Conservation (phyloP, 768 basidiomycete species). For the Amanita jacksonii region DNA sequence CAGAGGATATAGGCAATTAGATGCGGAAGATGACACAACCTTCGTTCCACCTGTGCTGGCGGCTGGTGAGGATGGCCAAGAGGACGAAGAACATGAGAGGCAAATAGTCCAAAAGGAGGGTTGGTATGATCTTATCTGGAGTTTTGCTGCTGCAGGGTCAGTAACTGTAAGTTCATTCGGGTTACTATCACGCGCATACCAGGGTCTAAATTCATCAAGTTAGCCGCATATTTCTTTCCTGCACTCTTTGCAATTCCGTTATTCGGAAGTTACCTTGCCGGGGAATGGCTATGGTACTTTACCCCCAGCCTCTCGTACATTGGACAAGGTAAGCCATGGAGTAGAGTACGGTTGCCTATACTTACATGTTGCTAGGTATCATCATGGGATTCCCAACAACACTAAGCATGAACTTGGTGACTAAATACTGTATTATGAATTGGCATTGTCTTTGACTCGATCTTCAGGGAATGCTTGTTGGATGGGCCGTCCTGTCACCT, state of each 20-base stretch:
- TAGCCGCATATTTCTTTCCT: conserved; percentile 84
- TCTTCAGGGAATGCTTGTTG: conserved; percentile 84
- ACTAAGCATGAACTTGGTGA: conserved; percentile 82
- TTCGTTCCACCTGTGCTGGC: conserved; percentile 9
- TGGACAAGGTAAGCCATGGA: conserved; percentile 61
- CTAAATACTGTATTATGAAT: conserved; percentile 13
- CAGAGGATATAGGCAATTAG: conserved; percentile 42
- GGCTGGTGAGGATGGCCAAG: conserved; percentile 22
- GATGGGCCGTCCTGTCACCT: conserved; percentile 92
- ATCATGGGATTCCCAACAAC: conserved; percentile 98
- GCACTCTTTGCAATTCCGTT: conserved; percentile 80
- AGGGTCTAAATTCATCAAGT: conserved; percentile 30
- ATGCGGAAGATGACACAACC: conserved; percentile 22
- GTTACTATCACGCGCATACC: background rate
- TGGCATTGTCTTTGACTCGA: conserved; percentile 3
- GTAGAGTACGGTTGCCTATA: conserved; percentile 3
- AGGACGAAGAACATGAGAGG: conserved; percentile 25
- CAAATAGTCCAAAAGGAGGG: conserved; percentile 54
- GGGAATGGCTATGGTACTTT: conserved; percentile 89
- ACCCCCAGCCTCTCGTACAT: conserved; percentile 88
- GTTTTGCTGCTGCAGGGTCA: conserved; percentile 63
- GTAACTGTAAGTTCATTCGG: conserved; percentile 55
- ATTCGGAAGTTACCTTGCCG: conserved; percentile 76
- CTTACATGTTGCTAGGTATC: conserved; percentile 43
- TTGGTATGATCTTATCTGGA: conserved; percentile 70